These are phyloP conservation scores for Neofusicoccum sp. DNA, from an alignment of 2,329 filamentous ascomycete species.

Conservation along the genomic window DNA sequence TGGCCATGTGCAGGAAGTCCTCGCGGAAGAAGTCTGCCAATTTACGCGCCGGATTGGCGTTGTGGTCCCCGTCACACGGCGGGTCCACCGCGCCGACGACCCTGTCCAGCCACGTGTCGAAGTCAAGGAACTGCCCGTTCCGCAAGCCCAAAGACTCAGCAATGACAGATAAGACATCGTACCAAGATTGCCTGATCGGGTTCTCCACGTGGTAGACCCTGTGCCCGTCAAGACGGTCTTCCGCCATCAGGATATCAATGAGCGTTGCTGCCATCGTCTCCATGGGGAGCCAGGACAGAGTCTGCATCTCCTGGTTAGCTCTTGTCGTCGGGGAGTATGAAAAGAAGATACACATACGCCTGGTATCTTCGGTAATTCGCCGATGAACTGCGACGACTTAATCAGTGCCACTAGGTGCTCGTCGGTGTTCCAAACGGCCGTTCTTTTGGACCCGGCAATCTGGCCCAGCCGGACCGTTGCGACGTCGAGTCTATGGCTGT, in stretches of 20 bases:
- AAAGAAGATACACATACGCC: constrained; percentile 6
- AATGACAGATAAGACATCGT: not conserved
- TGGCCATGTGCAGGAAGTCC: constrained; percentile 14
- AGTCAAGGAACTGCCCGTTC: not conserved
- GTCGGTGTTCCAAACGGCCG: constrained; percentile 14
- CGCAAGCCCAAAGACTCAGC: not conserved
- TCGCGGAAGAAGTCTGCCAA: constrained; percentile 13
- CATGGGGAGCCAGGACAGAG: constrained; percentile 22
- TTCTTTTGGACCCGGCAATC: not conserved
- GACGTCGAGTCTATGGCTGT: not conserved
- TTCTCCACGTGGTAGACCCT: constrained; percentile 22
- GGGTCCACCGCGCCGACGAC: not conserved
- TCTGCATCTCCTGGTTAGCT: not conserved
- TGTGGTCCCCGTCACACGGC: not conserved
- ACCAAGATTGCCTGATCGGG: constrained; percentile 21
- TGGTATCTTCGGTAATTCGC: constrained; percentile 2
- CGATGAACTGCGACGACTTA: constrained; percentile 14
- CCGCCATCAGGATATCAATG: not conserved
- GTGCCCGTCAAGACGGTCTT: not conserved
- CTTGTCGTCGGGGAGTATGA: not conserved
- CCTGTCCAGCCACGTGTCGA: not conserved
- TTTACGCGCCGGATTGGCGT: constrained; percentile 3
- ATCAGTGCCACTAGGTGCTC: constrained; percentile 20
- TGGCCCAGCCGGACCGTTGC: constrained; percentile 15
- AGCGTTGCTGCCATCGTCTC: constrained; percentile 2